phyloP scores from a whole-genome alignment of 116 monocot genomes.

The Posidonia oceanica region DNA sequence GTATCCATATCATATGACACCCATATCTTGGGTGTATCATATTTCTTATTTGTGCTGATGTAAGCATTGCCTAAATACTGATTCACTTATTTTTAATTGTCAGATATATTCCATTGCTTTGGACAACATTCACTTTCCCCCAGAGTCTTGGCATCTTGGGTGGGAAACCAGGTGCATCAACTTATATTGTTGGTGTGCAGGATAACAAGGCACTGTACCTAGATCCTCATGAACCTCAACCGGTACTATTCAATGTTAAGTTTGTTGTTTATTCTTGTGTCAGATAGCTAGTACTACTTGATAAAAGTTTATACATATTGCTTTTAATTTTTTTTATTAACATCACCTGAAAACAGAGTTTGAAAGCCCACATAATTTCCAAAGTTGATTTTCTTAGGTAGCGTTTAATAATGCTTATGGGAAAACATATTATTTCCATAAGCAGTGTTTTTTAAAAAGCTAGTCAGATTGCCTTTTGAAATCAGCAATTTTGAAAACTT shows the following conservation, averaged over 20 bases:
- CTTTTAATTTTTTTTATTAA: no score
- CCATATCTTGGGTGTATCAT: no score
- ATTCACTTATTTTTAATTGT: neutral
- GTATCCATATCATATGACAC: no score
- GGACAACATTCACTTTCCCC: constrained; percentile 82
- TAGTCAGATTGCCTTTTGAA: no score
- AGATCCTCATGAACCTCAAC: constrained; percentile 88
- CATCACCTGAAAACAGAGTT: no score
- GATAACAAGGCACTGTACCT: constrained; percentile 84
- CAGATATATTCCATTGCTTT: constrained; percentile 84
- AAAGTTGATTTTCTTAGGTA: no score
- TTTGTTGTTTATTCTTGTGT: neutral
- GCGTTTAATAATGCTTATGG: no score
- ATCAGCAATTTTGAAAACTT: no score
- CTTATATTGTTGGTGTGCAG: constrained; percentile 91
- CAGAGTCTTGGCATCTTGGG: constrained; percentile 95
- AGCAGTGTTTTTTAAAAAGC: no score
- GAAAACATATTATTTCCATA: no score
- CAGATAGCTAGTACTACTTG: neutral
- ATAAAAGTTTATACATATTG: no score
- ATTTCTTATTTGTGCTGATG: neutral
- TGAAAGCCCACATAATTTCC: no score
- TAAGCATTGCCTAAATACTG: neutral
- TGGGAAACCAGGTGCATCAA: constrained; percentile 93
- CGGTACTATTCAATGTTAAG: constrained; percentile 22